A percentile compares a stretch with the other conserved stretches of the same genome.
Conservation (phyloP, 257 asterid species). For the Anisodus acutangulus region DNA sequence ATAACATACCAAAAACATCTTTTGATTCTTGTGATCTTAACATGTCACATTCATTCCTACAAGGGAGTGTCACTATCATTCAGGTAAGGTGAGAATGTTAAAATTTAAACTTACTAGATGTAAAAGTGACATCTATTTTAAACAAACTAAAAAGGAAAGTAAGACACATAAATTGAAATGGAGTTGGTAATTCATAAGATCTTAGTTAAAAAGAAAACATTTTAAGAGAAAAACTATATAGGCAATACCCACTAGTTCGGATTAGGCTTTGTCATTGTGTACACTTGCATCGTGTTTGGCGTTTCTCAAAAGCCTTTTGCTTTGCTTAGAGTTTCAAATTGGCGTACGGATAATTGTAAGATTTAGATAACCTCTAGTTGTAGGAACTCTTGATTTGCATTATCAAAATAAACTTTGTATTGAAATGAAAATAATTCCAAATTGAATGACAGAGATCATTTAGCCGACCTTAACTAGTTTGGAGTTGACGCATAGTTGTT, state of each 20-base stretch:
- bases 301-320: neutral
- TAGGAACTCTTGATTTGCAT: neutral
- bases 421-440: neutral
- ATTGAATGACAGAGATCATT: neutral
- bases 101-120: neutral
- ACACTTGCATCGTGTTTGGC: neutral
- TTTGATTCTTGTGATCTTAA: neutral
- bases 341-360: neutral
- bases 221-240: no score
- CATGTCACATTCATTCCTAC: neutral
- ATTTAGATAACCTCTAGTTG: neutral
- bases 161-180: neutral
- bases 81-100: neutral
- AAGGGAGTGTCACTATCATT: neutral
- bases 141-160: neutral
- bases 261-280: neutral
- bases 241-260: neutral
- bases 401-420: neutral
- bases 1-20: neutral
- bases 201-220: neutral
- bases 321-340: conserved; percentile 19
- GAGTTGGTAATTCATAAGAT: neutral
- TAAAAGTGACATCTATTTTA: neutral
- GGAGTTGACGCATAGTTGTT: neutral
- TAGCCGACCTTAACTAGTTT: neutral